Base-by-base conservation (phyloP, 2,329 filamentous ascomycete species). In the Colletotrichum godetiae region DNA sequence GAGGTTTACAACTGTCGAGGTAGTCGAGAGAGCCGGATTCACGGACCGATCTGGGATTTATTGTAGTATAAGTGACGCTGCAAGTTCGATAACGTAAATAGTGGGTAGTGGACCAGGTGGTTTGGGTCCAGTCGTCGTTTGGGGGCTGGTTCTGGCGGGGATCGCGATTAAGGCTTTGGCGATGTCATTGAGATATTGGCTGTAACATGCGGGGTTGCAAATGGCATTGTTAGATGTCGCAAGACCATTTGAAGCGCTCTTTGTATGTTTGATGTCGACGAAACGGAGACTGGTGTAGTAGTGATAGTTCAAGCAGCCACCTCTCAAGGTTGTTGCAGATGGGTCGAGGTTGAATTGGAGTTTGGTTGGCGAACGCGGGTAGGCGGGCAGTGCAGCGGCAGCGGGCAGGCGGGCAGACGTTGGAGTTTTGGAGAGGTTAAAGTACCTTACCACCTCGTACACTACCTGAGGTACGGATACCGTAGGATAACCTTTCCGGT, bases 41-140 rank as follows among this genome's bases (percentile, higher is more conserved):
- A 35, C 69, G 61, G 49, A 62, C 57, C 12, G 49, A 60, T 66
- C 19, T 68, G 27, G 70, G 59, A 61, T 49, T 42, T 42, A 19
- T 42, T 42, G 37, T 42, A 29, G 27, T 29, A 29, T 29, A 42
- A 42, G 19, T 49, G 42, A 49, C 42, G 19, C 42, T 49, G 19
- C 12, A 60, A 59, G 29, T 61, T 46, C 46, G 60, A 33, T 31
- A 57, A 57, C 31, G 37, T 42, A 19, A 31, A n/a, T 5, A 61
- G 72, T 63, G 71, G 68, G 67, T 57, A 52, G 67, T 73, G 70
- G 67, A 70, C 58, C 67, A 22, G 42, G 42, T 59, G 53, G 70
- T 70, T 69, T n/a, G 58, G 37, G 27, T 24, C n/a, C 24, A 27
- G 42, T 27, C 59, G 42, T 52, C 27, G 60, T 29, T 24, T 53